These are phyloP conservation scores for Camellia sinensis DNA, from an alignment of 148 eudicot genomes.

Conservation along the genomic window DNA sequence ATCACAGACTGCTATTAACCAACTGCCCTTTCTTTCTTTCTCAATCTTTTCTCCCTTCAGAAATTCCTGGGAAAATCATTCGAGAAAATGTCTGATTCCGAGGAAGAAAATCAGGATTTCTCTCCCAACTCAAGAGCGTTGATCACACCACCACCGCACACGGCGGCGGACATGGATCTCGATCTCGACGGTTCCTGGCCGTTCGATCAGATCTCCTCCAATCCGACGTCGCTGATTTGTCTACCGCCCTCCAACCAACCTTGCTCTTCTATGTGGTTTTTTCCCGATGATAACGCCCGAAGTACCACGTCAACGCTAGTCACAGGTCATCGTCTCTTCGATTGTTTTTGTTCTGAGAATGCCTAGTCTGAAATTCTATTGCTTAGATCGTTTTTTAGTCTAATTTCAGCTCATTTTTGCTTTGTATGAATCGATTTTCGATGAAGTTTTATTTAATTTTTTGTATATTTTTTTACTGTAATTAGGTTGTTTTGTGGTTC, in stretches of 20 bases:
- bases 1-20: too few relatives aligned
- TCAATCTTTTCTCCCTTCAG: neutral
- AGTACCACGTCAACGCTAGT: slow-evolving; percentile 16
- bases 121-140: neutral
- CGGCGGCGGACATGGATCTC: slow-evolving; percentile 34
- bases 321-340: slow-evolving; percentile 24
- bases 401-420: neutral
- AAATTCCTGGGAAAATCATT: neutral
- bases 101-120: neutral
- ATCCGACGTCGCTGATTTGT: slow-evolving; percentile 39
- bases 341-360: neutral
- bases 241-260: slow-evolving; percentile 55
- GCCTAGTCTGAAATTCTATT: neutral
- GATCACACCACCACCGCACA: neutral
- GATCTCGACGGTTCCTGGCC: slow-evolving; percentile 74
- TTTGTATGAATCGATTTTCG: neutral
- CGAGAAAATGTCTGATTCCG: neutral
- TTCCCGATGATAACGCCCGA: slow-evolving; percentile 34
- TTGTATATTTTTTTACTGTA: neutral
- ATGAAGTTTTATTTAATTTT: neutral
- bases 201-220: slow-evolving; percentile 52
- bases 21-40: neutral
- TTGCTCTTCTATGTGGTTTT: slow-evolving; percentile 66
- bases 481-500: neutral
- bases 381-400: slow-evolving; percentile 4